Evolutionary conservation across 148 eudicot genomes (phyloP).

Genomic region (Hydrangea macrophylla): DNA sequence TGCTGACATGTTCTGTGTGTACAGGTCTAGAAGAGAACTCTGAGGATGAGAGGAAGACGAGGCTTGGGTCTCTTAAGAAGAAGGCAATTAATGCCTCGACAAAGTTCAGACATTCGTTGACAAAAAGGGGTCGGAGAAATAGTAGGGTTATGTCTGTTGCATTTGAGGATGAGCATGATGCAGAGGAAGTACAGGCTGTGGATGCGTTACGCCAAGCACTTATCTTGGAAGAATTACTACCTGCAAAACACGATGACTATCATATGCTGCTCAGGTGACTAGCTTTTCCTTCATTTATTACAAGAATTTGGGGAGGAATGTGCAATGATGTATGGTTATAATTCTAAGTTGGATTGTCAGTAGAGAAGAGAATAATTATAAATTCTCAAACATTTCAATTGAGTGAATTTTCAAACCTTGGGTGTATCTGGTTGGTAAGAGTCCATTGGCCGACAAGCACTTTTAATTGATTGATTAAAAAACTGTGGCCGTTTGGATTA

Average conservation of each 20-base stretch:
- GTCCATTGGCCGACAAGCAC: no score
- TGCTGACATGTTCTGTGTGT: neutral
- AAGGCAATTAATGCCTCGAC: conserved; percentile 65
- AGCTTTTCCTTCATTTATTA: conserved; percentile 4
- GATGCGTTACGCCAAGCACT: conserved; percentile 77
- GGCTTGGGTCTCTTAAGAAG: conserved; percentile 59
- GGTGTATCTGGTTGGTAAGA: neutral
- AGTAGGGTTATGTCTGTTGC: conserved; percentile 72
- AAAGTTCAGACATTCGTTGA: conserved; percentile 62
- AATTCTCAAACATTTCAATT: neutral
- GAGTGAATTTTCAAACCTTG: neutral
- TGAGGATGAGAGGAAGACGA: conserved; percentile 74
- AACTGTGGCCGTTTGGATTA: no score
- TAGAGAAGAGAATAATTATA: neutral
- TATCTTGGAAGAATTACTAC: conserved; percentile 73
- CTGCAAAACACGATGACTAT: conserved; percentile 80
- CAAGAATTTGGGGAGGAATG: neutral
- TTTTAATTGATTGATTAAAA: no score
- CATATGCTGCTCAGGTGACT: conserved; percentile 74
- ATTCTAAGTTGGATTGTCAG: neutral
- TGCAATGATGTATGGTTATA: neutral
- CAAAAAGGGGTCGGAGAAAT: conserved; percentile 57
- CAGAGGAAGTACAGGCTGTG: conserved; percentile 79
- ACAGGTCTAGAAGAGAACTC: conserved; percentile 51
- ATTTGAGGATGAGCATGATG: conserved; percentile 78